Percentiles rank a stretch among this genome's conserved stretches.
phyloP scores from a whole-genome alignment of 345 rosid species.

The Gossypioides kirkii region DNA sequence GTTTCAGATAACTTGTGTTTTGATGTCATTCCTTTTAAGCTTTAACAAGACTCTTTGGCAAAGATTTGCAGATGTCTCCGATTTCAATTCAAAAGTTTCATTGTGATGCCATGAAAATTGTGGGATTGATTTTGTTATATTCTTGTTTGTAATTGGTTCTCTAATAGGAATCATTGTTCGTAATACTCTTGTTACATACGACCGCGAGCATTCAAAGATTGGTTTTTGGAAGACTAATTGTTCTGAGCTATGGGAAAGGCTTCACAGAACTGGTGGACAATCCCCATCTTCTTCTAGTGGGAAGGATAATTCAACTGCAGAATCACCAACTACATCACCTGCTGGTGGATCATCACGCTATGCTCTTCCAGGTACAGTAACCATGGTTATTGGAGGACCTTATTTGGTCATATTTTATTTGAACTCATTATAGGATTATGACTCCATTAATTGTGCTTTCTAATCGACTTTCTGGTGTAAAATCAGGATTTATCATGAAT shows the following conservation, averaged over 20 bases:
- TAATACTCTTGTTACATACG: constrained; percentile 83
- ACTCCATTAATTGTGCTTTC: neutral
- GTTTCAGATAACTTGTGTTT: neutral
- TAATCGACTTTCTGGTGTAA: neutral
- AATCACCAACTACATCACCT: constrained; percentile 30
- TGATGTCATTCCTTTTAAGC: neutral
- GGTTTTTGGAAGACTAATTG: constrained; percentile 99
- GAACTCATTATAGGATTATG: neutral
- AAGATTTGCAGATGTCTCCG: neutral
- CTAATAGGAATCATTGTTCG: constrained; percentile 74
- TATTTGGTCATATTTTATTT: neutral
- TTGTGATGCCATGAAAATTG: neutral
- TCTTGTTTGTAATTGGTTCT: neutral
- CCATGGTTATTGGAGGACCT: constrained; percentile 8
- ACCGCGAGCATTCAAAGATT: constrained; percentile 70
- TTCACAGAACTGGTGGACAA: constrained; percentile 41
- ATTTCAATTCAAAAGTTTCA: constrained; percentile 1
- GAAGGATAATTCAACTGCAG: constrained; percentile 27
- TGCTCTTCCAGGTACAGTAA: constrained; percentile 38
- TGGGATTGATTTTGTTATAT: neutral
- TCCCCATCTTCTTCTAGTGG: constrained; percentile 33
- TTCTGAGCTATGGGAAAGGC: constrained; percentile 79
- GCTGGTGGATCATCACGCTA: constrained; percentile 27
- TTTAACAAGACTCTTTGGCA: neutral
- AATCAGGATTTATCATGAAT: neutral